Evolutionary conservation across 257 asterid species (phyloP), one percentile per base, ranked within the genome.

Genomic region (Ilex aquifolium): DNA sequence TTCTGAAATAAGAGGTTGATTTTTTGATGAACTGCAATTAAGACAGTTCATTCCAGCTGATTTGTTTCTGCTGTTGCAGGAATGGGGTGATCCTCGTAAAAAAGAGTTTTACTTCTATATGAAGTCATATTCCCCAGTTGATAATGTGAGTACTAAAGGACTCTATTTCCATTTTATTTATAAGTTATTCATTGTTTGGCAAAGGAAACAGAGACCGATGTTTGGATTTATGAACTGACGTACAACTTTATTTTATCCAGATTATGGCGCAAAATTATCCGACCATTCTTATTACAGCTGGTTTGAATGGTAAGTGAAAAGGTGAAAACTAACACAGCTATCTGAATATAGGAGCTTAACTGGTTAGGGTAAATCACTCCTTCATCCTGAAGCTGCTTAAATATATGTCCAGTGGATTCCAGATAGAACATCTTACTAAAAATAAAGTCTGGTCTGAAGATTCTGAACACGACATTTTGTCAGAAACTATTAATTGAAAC

Each of bases 61-160:
- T 64, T 70, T 53, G 64, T 68, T 52, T 70, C 60, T 67, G 62
- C 66, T 66, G 69, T 65, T 70, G 67, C 88, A 92, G 99, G 99
- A 92, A 81, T 89, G 97, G 99, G 96, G 97, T 56, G 99, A 92
- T 79, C 99, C 99, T 69, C 93, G 97, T 39, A 77, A 85, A 72
- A 87, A 92, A 67, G 95, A 92, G 82, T 89, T 78, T 65, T 92
- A 92, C 77, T 85, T 65, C 79, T 87, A 85, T 72, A 87, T 92
- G 90, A 89, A 89, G 82, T 89, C 99, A 0, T 92, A 89, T 74
- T 92, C 97, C 58, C 99, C 97, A 31, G 91, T 92, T 59, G 97
- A 92, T 77, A 89, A 92, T 57, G 99, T 87, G 72, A 77, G 93
- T 75, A 49, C 56, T 56, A 40, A 52, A 44, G 48, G 57, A 12